Evolutionary conservation across 2,329 filamentous ascomycete genomes (phyloP), one percentile per base, ranked within the genome.

Genomic region (Coleophoma crateriformis): DNA sequence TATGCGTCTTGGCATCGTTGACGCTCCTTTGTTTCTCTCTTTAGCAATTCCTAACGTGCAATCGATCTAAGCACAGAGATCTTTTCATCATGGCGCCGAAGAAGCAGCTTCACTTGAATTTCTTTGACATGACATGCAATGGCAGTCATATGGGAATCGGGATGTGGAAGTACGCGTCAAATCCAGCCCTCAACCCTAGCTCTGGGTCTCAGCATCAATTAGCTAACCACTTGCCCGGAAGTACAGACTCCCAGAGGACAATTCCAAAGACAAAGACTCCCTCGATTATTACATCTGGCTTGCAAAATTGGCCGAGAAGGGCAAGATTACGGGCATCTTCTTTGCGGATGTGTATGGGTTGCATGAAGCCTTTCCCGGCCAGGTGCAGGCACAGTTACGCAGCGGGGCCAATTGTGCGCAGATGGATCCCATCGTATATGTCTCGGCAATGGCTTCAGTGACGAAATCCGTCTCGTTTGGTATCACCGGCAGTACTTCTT

Each of bases 381-480:
- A 38, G 35, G 35, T 38, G 35, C 7, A 38, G 14, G 35, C 35
- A 8, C 35, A 38, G 12, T 17, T 38, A 14, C 35, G 35, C 5
- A 38, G 35, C 35, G 35, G 35, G 5, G 35, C 35, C 13, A 38
- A 38, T 38, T 38, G 35, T 38, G 35, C 35, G 13, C 35, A 38
- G 35, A 38, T 38, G 35, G 59, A 86, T 60, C 82, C 82, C 0
- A 59, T 85, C 2, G 73, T 75, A 1, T 72, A 82, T 2, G 71
- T 86, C 0, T 74, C 81, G 3, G 81, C 82, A 3, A 85, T 87
- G 82, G 82, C 82, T 0, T 81, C 82, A 0, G 82, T 71, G 0
- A 86, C 83, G 0, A 75, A 77, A 54, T 83, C 72, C 51, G 74
- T 87, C 13, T 79, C 76, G 0, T 85, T 87, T 50, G 82, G 82